Conservation (phyloP, 2,329 filamentous ascomycete species). For the Emmonsiellopsis sp. region DNA sequence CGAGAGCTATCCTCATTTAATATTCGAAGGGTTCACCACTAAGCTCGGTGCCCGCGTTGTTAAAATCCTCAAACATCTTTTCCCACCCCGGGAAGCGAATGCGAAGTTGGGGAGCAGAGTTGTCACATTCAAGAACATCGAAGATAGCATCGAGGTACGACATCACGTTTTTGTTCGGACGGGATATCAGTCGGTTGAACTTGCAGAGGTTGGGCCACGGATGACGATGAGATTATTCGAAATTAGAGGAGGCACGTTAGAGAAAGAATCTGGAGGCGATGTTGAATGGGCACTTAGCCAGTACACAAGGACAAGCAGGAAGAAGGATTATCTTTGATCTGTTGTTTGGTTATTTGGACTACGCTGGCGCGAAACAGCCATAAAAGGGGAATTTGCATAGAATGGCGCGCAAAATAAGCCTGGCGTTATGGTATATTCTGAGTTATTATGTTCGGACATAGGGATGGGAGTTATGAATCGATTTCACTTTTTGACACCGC, state of each 20-base stretch:
- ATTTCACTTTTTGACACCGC: background rate
- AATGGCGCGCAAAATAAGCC: background rate
- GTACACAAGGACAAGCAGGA: conserved; percentile 84
- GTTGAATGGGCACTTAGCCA: conserved; percentile 95
- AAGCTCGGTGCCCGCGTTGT: conserved; percentile 71
- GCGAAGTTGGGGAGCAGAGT: conserved; percentile 81
- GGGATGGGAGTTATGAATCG: background rate
- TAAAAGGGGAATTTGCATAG: background rate
- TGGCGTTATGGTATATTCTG: background rate
- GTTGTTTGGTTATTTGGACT: background rate
- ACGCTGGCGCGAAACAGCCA: too few relatives aligned
- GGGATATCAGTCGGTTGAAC: conserved; percentile 76
- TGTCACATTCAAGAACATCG: conserved; percentile 88
- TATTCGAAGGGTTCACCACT: conserved; percentile 89
- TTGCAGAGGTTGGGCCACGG: conserved; percentile 81
- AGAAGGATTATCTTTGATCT: conserved; percentile 81
- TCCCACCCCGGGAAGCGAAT: conserved; percentile 73
- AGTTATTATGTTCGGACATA: background rate
- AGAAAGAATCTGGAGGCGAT: conserved; percentile 83
- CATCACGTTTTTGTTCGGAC: conserved; percentile 94
- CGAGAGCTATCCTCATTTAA: conserved; percentile 86
- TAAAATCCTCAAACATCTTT: conserved; percentile 87
- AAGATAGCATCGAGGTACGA: conserved; percentile 77
- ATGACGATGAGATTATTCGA: conserved; percentile 98
- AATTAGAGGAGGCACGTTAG: conserved; percentile 80